phyloP scores from a whole-genome alignment of 2,329 filamentous ascomycete genomes.

The Kalaharituber pfeilii region DNA sequence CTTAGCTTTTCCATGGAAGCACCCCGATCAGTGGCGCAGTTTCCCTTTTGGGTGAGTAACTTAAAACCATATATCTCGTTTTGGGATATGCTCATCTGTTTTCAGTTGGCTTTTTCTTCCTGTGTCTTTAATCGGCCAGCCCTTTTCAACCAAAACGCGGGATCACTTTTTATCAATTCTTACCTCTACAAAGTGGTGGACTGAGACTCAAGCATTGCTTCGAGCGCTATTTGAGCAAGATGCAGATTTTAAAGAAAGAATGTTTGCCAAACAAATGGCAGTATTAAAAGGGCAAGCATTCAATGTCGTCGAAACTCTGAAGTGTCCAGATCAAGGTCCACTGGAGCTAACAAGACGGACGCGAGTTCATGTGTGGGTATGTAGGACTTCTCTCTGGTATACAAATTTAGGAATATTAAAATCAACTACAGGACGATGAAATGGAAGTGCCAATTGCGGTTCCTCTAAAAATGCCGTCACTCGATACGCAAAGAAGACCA shows the following conservation, averaged over 20 bases:
- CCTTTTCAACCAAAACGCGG: conserved; percentile 83
- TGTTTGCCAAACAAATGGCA: conserved; percentile 96
- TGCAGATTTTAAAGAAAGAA: conserved; percentile 90
- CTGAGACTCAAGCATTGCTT: conserved; percentile 72
- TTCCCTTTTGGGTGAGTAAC: conserved; percentile 56
- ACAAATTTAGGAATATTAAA: background rate
- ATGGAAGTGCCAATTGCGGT: conserved; percentile 92
- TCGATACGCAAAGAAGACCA: conserved; percentile 54
- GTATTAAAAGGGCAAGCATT: conserved; percentile 99
- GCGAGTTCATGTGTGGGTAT: conserved; percentile 74
- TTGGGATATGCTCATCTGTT: background rate
- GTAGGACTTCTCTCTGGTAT: conserved; percentile 1
- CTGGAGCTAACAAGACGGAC: conserved; percentile 79
- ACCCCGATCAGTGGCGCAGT: conserved; percentile 74
- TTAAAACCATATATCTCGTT: too few species aligned
- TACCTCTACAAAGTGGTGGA: conserved; percentile 94
- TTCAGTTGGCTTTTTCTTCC: conserved; percentile 80
- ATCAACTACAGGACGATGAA: conserved; percentile 47
- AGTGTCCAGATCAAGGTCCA: conserved; percentile 78
- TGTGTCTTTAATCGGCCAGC: conserved; percentile 85
- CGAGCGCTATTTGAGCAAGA: conserved; percentile 81
- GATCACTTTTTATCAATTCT: conserved; percentile 91
- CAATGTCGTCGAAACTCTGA: conserved; percentile 97
- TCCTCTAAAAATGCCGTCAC: conserved; percentile 66
- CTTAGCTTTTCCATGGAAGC: conserved; percentile 97